Evolutionary conservation across 257 asterid genomes (phyloP).

Genomic region (Nicotiana benthamiana): DNA sequence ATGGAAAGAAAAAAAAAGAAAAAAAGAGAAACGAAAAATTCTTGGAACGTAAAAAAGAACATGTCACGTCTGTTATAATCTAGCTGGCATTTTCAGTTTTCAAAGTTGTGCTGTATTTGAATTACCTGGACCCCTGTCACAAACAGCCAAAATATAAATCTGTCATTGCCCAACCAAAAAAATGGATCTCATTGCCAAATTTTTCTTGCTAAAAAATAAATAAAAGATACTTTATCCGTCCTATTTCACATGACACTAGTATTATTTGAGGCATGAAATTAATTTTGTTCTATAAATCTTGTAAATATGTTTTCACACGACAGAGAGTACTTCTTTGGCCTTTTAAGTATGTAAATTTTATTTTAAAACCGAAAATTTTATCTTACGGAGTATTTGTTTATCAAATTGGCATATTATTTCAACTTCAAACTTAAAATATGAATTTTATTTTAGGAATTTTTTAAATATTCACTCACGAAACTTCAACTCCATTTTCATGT

Average conservation of each 20-base stretch:
- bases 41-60: neutral
- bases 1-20: neutral
- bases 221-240: neutral
- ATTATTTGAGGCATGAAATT: neutral
- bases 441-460: too few species aligned
- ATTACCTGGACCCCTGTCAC: neutral
- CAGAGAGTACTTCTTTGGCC: neutral
- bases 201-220: neutral
- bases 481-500: too few species aligned
- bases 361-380: too few species aligned
- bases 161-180: neutral
- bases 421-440: too few species aligned
- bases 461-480: too few species aligned
- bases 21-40: neutral
- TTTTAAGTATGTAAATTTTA: neutral
- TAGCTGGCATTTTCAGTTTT: constrained; percentile 13
- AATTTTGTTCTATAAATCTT: neutral
- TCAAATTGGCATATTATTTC: too few species aligned
- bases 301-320: neutral
- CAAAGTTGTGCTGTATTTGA: constrained; percentile 14
- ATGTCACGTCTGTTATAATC: constrained; percentile 5
- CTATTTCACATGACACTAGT: neutral
- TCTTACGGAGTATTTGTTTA: too few species aligned
- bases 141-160: constrained; percentile 3
- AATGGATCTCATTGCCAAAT: neutral